Percentiles rank a stretch among this genome's conserved stretches.
Evolutionary conservation across 441 rosid species (phyloP).

Genomic region (Euphorbia schlechtendalii): DNA sequence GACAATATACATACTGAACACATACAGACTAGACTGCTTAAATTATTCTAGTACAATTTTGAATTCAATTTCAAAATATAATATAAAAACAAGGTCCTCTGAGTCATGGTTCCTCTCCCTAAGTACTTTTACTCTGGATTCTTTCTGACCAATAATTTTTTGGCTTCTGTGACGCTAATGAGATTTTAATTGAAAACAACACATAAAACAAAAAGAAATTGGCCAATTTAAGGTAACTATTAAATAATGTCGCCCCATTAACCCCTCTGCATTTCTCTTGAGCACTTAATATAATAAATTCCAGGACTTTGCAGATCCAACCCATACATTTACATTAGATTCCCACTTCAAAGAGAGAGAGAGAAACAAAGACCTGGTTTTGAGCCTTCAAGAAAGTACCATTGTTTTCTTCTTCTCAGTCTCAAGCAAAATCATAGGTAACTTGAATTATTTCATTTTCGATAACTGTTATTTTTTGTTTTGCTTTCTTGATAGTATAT

Average conservation of each 20-base stretch:
- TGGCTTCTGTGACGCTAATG: conserved; percentile 28
- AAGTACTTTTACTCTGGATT: conserved; percentile 28
- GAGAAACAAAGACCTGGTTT: conserved; percentile 6
- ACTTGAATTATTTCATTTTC: not conserved
- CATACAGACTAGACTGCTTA: not conserved
- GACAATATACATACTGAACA: conserved; percentile 22
- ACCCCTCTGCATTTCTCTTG: conserved; percentile 37
- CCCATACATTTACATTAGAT: conserved; percentile 35
- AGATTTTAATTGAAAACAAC: conserved; percentile 21
- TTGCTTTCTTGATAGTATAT: not conserved
- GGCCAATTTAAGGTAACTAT: conserved; percentile 26
- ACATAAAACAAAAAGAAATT: conserved; percentile 48
- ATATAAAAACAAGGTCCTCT: not conserved
- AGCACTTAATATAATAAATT: conserved; percentile 36
- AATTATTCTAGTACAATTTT: conserved; percentile 4
- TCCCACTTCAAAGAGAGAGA: conserved; percentile 27
- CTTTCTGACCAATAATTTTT: conserved; percentile 27
- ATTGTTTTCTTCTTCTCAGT: not conserved
- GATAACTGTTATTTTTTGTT: not conserved
- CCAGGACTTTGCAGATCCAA: conserved; percentile 22
- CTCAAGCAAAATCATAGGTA: not conserved
- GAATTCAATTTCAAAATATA: conserved; percentile 13
- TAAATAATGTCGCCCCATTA: conserved; percentile 16
- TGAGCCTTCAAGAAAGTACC: conserved; percentile 20
- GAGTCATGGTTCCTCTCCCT: conserved; percentile 31